Evolutionary conservation across 768 basidiomycete genomes (phyloP), one percentile per base, ranked within the genome.

Genomic region (Coprinopsis marcescibilis): DNA sequence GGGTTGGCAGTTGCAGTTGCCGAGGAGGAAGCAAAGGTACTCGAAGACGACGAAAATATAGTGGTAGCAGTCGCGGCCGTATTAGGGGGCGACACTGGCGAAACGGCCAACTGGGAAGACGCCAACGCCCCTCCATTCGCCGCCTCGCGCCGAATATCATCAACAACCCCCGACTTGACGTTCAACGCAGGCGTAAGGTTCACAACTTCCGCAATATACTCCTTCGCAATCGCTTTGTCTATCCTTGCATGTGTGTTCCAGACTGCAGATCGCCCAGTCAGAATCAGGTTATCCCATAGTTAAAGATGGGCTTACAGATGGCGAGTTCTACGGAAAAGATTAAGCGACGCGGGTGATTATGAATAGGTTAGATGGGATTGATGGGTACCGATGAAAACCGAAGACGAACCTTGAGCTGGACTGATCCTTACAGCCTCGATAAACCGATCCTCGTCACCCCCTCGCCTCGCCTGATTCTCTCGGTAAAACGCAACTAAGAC

Each of bases 181-280:
- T 29, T 35, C 30, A 49, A 12, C 1, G 24, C 12, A 11, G 84
- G 83, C 1, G 76, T 69, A 19, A 85, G 60, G 1, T 65, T 52
- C 12, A 68, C 55, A 50, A 82, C 71, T 24, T 77, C 74, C n/a
- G 64, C 53, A 45, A 89, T 78, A 50, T 87, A 84, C 0, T 70
- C 72, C 50, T 73, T 57, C 0, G 85, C 83, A 11, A 78, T 70
- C 2, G 62, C 61, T 14, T 68, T 63, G 5, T 71, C 66, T 35
- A 86, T 73, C 3, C 84, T 77, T n/a, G 75, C 60, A 57, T 88
- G 82, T 0, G 73, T 81, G 56, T 89, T 90, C 87, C 88, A 89
- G 63, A 89, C 85, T 87, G 46, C 37, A 49, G 44, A 37, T 53
- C 21, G 0, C 24, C 14, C 19, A 19, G 24, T 27, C 20, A 3